Conservation (phyloP, 192 early-diverging fungal species). For the Phycomyces nitens region DNA sequence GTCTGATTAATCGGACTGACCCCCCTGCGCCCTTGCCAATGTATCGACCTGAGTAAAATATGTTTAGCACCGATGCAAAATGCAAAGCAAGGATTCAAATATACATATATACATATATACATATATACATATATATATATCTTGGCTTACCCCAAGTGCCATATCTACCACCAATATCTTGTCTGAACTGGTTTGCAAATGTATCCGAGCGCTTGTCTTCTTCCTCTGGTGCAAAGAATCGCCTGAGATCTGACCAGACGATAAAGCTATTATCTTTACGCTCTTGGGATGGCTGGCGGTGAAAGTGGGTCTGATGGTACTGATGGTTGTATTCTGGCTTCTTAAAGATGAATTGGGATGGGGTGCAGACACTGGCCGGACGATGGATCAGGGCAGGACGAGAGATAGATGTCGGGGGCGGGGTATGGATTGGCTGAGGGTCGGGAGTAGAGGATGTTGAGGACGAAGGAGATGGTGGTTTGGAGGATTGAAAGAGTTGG, state of each 20-base stretch:
- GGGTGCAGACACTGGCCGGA: slow-evolving; percentile 26
- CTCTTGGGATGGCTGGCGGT: slow-evolving; percentile 15
- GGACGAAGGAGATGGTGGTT: slow-evolving; percentile 29
- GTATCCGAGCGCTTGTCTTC: neutral
- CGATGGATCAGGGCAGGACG: slow-evolving; percentile 18
- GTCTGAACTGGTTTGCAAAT: slow-evolving; percentile 33
- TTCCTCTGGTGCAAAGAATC: slow-evolving; percentile 21
- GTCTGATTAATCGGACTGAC: slow-evolving; percentile 64
- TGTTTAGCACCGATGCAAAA: no score
- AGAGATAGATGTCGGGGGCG: slow-evolving; percentile 9
- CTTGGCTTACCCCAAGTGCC: slow-evolving; percentile 30
- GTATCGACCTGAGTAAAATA: slow-evolving; percentile 26
- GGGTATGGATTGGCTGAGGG: slow-evolving; percentile 1
- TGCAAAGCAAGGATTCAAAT: no score
- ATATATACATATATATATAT: neutral
- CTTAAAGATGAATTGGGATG: slow-evolving; percentile 33
- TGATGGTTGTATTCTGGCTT: slow-evolving; percentile 31
- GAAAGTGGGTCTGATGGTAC: slow-evolving; percentile 30
- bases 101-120: neutral
- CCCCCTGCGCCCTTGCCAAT: slow-evolving; percentile 71
- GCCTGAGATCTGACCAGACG: slow-evolving; percentile 27
- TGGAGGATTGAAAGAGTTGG: slow-evolving; percentile 24
- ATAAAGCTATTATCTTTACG: slow-evolving; percentile 18
- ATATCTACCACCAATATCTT: slow-evolving; percentile 27
- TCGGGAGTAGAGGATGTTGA: slow-evolving; percentile 8